Base-by-base conservation (phyloP, 176 grass and related monocot genomes). In the Dactylis glomerata region DNA sequence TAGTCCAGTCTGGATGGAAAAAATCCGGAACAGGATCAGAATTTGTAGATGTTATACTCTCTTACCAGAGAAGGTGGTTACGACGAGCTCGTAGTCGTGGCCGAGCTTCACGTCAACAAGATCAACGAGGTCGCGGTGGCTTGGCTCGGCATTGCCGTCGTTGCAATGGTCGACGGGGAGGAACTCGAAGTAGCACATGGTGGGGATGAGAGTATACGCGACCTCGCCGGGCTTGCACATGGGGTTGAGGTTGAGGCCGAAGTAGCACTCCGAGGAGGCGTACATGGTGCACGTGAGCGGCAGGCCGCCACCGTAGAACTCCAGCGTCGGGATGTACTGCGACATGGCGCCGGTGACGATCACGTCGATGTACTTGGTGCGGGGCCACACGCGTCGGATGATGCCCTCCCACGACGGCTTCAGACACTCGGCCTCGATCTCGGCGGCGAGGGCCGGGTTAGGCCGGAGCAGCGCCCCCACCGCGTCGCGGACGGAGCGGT, bases 271-370 rank as follows among this genome's bases (percentile, higher is more conserved):
- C 0, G 96, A 98, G 0, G 96, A 98, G 9, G 89, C 96, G 76
- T 98, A 98, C 93, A 98, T 98, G 67, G 96, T 98, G 89, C 96
- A 98, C 72, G 89, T 82, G n/a, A 98, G 80, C 32, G 96, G 96
- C 73, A 98, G 79, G 13, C 89, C 74, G 9, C 74, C 87, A 20
- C 96, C 89, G 76, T 98, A 98, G 89, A 92, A 95, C 44, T 94
- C 93, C 0, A 98, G 96, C 26, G 86, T 98, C 10, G 91, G 91
- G 57, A 98, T 98, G 89, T 98, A 98, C 88, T 98, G 93, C n/a
- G 96, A 88, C 96, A 98, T 98, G 15, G 96, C 87, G 15, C 96
- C 96, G 3, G 96, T 98, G 17, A 98, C 96, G 79, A 98, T 98
- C 30, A 98, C 96, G 66, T 98, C 93, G 65, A 98, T 87, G 86